Base-by-base conservation (phyloP, 441 rosid species). In the Eruca vesicaria region DNA sequence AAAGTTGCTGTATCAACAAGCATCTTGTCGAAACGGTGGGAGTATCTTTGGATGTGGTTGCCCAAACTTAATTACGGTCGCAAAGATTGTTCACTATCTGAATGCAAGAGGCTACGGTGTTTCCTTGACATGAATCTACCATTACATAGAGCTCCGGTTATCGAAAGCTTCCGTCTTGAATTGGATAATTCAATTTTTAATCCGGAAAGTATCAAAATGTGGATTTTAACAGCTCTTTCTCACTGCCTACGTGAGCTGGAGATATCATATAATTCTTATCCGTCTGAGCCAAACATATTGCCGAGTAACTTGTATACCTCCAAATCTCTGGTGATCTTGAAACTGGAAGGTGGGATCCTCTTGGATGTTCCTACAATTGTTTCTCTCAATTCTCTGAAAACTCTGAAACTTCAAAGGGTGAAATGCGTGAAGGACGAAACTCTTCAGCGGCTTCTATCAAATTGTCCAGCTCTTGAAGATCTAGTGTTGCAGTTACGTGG, bases 1-100 rank as follows among this genome's bases (percentile, higher is more conserved):
- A 71, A 60, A 31, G 74, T 31, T 14, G 67, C 50, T 31, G 74
- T 60, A 2, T 60, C 67, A 2, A 71, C 68, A 29, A 71, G 74
- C 67, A 3, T 71, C 23, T 71, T 71, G 74, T 60, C 67, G 55
- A 48, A 48, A 48, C 55, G 55, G 55, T 48, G 55, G 55, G 21
- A 48, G 55, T 7, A 48, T 48, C 55, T 48, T 16, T 48, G 55
- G 55, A 48, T 16, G 20, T 48, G 55, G 55, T 48, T 48, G 11
- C 21, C 55, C 16, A 48, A 48, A 48, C 55, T 48, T 7, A 10
- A 48, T 2, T 48, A 16, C 5, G n/a, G n/a, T n/a, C n/a, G n/a
- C n/a, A n/a, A n/a, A n/a, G n/a, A n/a, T n/a, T n/a, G n/a, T n/a
- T n/a, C n/a, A n/a, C n/a, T n/a, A 2, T n/a, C 21, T 16, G 55